Evolutionary conservation across 2,329 filamentous ascomycete species (phyloP).

Genomic region (Kalaharituber pfeilii): DNA sequence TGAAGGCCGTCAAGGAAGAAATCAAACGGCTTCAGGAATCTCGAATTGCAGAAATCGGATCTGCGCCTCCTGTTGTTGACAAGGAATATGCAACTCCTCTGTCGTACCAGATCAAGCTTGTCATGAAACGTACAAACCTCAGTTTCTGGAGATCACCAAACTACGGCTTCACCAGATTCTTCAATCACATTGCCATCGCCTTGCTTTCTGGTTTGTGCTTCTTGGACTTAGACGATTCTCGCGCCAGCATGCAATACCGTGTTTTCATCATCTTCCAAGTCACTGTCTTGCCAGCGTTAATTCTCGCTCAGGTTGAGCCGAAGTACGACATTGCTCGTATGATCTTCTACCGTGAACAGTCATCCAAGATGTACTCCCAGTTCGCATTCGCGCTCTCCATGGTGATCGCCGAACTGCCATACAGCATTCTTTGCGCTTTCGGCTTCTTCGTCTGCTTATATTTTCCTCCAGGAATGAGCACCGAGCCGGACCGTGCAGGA

Average conservation of each 20-base stretch:
- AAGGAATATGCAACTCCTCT: slow-evolving; percentile 71
- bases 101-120: slow-evolving; percentile 59
- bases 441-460: slow-evolving; percentile 69
- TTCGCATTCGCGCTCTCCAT: slow-evolving; percentile 62
- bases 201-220: slow-evolving; percentile 65
- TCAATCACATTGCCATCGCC: slow-evolving; percentile 66
- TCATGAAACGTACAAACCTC: slow-evolving; percentile 54
- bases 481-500: slow-evolving; percentile 45
- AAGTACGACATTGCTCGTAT: slow-evolving; percentile 66
- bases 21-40: slow-evolving; percentile 47
- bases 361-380: slow-evolving; percentile 70
- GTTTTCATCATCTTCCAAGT: slow-evolving; percentile 86
- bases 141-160: slow-evolving; percentile 75
- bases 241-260: slow-evolving; percentile 62
- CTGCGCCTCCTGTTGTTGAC: slow-evolving; percentile 34
- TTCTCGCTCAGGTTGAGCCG: slow-evolving; percentile 67
- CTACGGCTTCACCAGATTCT: slow-evolving; percentile 74
- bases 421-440: slow-evolving; percentile 62
- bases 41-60: slow-evolving; percentile 12
- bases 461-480: slow-evolving; percentile 56
- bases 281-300: slow-evolving; percentile 48
- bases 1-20: slow-evolving; percentile 46
- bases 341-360: slow-evolving; percentile 72
- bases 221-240: slow-evolving; percentile 57
- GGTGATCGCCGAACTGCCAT: slow-evolving; percentile 70